These are phyloP conservation scores for Lactifluus rugatus DNA, from an alignment of 768 basidiomycete species.

Conservation along the genomic window DNA sequence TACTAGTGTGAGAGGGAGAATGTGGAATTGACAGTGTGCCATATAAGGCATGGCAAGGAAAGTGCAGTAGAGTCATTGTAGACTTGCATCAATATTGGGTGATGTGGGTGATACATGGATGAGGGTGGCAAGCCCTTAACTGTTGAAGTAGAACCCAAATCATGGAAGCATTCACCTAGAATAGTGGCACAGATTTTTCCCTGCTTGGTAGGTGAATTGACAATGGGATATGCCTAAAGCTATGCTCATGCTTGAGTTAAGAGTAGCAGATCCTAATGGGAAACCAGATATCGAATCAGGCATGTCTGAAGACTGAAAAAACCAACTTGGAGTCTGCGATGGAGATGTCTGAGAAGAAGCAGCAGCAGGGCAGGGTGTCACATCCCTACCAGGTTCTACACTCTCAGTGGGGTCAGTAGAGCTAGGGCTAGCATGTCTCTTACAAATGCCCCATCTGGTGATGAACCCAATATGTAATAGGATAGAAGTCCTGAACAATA, in stretches of 20 bases:
- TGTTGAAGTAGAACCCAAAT: conserved; percentile 23
- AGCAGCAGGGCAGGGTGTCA: conserved; percentile 24
- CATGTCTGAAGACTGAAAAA: conserved; percentile 37
- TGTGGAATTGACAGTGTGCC: conserved; percentile 16
- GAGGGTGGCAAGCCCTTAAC: conserved; percentile 21
- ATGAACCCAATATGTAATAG: conserved; percentile 50
- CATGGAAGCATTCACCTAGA: conserved; percentile 14
- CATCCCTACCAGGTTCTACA: conserved; percentile 23
- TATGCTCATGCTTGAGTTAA: conserved; percentile 27
- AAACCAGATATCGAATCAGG: conserved; percentile 33
- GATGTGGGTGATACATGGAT: conserved; percentile 23
- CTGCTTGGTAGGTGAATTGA: conserved; percentile 22
- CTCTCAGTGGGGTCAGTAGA: conserved; percentile 30
- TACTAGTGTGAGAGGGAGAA: conserved; percentile 11
- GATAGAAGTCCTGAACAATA: conserved; percentile 32
- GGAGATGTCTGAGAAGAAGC: conserved; percentile 20
- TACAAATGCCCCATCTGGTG: conserved; percentile 42
- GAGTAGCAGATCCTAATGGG: conserved; percentile 29
- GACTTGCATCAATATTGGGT: conserved; percentile 40
- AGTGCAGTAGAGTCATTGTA: conserved; percentile 1
- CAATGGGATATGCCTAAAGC: conserved; percentile 23
- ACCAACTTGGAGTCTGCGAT: conserved; percentile 30
- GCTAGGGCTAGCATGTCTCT: conserved; percentile 37
- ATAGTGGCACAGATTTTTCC: conserved; percentile 13
- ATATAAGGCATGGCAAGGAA: conserved; percentile 26